A percentile compares a stretch with the other conserved stretches of the same genome.
phyloP scores from a whole-genome alignment of 345 rosid genomes.

The Murraya koenigii region DNA sequence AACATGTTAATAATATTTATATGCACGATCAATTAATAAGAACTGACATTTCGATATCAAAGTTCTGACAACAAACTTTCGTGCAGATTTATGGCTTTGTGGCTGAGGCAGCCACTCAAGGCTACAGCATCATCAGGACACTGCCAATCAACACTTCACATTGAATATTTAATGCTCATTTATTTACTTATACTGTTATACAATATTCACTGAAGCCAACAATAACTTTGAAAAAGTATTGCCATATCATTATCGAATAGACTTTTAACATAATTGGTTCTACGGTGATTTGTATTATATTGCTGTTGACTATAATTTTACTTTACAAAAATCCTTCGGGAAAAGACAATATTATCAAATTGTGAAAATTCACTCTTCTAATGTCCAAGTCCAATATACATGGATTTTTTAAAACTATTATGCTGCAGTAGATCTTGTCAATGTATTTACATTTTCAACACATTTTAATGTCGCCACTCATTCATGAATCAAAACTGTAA shows the following conservation, averaged over 20 bases:
- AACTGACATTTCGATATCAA: not conserved
- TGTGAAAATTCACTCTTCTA: not conserved
- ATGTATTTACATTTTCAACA: not conserved
- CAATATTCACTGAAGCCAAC: not conserved
- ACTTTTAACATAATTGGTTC: not conserved
- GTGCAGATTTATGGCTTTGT: not conserved
- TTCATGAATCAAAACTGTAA: not conserved
- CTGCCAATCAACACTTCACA: not conserved
- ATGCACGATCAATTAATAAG: no score
- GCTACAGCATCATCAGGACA: not conserved
- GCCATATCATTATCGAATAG: not conserved
- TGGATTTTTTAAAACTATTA: not conserved
- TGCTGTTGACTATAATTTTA: no score
- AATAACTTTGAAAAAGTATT: not conserved
- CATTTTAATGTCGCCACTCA: not conserved
- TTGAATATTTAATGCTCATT: not conserved
- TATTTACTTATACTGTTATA: not conserved
- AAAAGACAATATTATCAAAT: no score
- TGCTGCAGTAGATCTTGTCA: not conserved
- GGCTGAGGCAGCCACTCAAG: not conserved
- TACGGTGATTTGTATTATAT: not conserved
- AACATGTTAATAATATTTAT: no score
- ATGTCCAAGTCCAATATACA: not conserved
- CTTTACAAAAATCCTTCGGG: no score
- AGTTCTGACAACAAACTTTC: not conserved